These are phyloP conservation scores for Venturia asperata DNA, from an alignment of 2,329 filamentous ascomycete genomes.

Conservation along the genomic window DNA sequence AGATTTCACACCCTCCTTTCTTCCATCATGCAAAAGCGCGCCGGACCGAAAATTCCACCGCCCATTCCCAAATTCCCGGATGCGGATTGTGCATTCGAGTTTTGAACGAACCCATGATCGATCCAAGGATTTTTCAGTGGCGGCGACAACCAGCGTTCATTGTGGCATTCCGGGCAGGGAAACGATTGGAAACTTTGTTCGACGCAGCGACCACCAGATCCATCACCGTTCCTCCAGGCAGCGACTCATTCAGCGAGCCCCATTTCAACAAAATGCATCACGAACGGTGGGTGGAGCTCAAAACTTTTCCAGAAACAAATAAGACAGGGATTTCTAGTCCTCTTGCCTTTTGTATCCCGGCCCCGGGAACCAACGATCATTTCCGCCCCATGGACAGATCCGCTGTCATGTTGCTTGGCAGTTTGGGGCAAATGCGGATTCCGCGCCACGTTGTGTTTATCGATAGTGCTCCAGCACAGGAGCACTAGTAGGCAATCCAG, in stretches of 20 bases:
- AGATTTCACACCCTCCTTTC: background rate
- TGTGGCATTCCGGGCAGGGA: no score
- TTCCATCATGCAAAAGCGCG: background rate
- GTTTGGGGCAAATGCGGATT: background rate
- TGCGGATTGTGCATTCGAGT: background rate
- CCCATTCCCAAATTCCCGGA: slow-evolving; percentile 1
- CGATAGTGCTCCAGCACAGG: background rate
- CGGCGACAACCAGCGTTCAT: background rate
- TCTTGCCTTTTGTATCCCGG: background rate
- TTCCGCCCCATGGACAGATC: slow-evolving; percentile 5
- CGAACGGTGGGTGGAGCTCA: background rate
- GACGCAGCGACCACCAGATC: background rate
- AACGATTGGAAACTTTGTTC: no score
- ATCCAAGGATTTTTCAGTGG: background rate
- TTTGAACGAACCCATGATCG: background rate
- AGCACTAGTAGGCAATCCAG: no score
- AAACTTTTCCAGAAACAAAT: background rate
- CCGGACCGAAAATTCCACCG: background rate
- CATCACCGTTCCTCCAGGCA: background rate
- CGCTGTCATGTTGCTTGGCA: slow-evolving; percentile 5
- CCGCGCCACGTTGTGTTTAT: background rate
- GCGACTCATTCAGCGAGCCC: background rate
- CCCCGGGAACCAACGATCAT: background rate
- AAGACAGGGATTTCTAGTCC: background rate
- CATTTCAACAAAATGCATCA: no score